Evolutionary conservation across 192 early-diverging fungal genomes (phyloP).

Genomic region (Umbelopsis sp.): DNA sequence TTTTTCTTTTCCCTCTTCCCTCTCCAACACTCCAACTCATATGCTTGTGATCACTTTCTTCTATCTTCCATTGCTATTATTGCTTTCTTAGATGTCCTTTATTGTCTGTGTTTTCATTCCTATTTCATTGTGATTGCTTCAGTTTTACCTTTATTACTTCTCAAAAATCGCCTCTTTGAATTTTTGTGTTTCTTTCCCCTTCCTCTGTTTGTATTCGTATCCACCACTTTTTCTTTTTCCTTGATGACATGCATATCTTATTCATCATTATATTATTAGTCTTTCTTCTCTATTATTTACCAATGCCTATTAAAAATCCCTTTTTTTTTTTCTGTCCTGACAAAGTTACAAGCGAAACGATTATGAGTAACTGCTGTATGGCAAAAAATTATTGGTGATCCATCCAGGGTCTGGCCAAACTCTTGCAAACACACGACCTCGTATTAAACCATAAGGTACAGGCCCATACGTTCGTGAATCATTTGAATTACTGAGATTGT

Average conservation of each 20-base stretch:
- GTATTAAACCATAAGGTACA: constrained; percentile 76
- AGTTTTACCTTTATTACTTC: not conserved
- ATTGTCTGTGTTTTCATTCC: constrained; percentile 13
- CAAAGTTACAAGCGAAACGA: not conserved
- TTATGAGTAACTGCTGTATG: not conserved
- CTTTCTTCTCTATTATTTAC: constrained; percentile 12
- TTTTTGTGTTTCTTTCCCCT: not conserved
- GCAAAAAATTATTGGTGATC: constrained; percentile 17
- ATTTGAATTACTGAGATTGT: constrained; percentile 88
- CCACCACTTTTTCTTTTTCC: not conserved
- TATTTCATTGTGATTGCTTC: constrained; percentile 13
- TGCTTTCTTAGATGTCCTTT: not conserved
- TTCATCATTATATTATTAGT: constrained; percentile 18
- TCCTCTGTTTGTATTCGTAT: not conserved
- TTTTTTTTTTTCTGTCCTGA: not conserved
- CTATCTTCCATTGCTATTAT: constrained; percentile 11
- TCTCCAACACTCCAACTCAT: constrained; percentile 1
- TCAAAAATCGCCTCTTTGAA: not conserved
- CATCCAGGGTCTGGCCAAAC: constrained; percentile 28
- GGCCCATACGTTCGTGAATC: constrained; percentile 92
- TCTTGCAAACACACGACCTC: constrained; percentile 75
- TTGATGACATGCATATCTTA: constrained; percentile 14
- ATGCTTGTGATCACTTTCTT: not conserved
- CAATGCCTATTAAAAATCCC: constrained; percentile 6
- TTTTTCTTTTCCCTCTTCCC: not conserved